Evolutionary conservation across 192 early-diverging fungal species (phyloP).

Genomic region (Dissophora ornata): DNA sequence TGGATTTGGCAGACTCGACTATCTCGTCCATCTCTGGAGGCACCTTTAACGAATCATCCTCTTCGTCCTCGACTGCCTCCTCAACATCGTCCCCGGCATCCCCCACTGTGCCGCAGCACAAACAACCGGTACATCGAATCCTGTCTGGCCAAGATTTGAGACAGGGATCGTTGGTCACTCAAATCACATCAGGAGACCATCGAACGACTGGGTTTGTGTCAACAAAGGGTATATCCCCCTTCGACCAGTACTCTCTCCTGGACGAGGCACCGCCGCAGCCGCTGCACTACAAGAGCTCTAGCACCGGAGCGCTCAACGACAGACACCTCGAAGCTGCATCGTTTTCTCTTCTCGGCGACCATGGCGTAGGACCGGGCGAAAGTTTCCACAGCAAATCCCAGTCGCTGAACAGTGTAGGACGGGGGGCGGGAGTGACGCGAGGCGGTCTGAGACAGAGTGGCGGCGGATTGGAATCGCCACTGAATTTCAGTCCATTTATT

Average conservation of each 20-base stretch:
- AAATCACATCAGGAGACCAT: not conserved
- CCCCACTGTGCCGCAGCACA: constrained; percentile 34
- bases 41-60: constrained; percentile 22
- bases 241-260: constrained; percentile 2
- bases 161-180: not conserved
- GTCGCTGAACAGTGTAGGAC: constrained; percentile 5
- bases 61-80: constrained; percentile 22
- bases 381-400: constrained; percentile 5
- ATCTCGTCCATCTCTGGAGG: constrained; percentile 25
- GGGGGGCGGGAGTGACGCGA: not conserved
- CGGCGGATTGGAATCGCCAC: constrained; percentile 18
- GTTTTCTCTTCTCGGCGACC: constrained; percentile 10
- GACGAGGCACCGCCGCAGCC: constrained; percentile 8
- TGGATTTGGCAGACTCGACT: constrained; percentile 26
- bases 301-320: constrained; percentile 16
- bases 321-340: not conserved
- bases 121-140: constrained; percentile 2
- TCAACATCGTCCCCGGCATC: constrained; percentile 20
- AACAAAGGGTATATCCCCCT: not conserved
- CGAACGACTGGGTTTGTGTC: not conserved
- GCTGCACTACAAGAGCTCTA: constrained; percentile 39
- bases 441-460: constrained; percentile 16
- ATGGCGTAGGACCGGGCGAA: not conserved
- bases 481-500: constrained; percentile 14
- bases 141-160: constrained; percentile 6